phyloP scores from a whole-genome alignment of 164 flowering plant genomes.

The Aristolochia fimbriata region DNA sequence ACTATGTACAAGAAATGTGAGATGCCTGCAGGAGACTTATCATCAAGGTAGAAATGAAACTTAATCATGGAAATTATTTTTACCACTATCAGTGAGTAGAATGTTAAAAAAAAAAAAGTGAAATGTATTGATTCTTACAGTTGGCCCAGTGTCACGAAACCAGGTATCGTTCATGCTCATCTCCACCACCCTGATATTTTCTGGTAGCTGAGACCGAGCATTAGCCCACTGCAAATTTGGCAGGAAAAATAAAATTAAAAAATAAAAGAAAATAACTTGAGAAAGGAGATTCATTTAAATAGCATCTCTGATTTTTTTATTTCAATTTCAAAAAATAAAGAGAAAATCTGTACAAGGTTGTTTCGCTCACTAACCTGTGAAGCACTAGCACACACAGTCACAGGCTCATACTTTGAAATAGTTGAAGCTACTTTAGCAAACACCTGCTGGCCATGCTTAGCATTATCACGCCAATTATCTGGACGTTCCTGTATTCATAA shows the following conservation, averaged over 20 bases:
- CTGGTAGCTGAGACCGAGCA: conserved; percentile 62
- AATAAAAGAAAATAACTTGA: neutral
- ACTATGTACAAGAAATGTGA: conserved; percentile 26
- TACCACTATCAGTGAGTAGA: no score
- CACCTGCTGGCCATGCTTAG: conserved; percentile 49
- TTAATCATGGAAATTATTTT: no score
- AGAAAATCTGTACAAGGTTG: neutral
- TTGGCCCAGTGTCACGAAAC: conserved; percentile 94
- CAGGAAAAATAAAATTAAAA: neutral
- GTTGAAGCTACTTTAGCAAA: conserved; percentile 67
- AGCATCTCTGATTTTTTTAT: no score
- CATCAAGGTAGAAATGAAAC: no score
- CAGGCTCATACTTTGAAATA: conserved; percentile 78
- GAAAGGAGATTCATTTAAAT: no score
- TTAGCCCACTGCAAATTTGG: conserved; percentile 51
- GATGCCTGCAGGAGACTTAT: neutral
- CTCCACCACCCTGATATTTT: conserved; percentile 63
- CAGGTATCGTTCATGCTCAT: conserved; percentile 91
- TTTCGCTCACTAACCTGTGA: conserved; percentile 41
- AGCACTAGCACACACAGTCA: conserved; percentile 81
- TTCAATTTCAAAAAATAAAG: neutral
- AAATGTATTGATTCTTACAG: conserved; percentile 41
- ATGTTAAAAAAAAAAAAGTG: neutral
- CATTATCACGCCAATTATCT: conserved; percentile 82
- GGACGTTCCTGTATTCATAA: conserved; percentile 49